Evolutionary conservation across 768 basidiomycete species (phyloP), one percentile per base, ranked within the genome.

Genomic region (Mycena capillaripes): DNA sequence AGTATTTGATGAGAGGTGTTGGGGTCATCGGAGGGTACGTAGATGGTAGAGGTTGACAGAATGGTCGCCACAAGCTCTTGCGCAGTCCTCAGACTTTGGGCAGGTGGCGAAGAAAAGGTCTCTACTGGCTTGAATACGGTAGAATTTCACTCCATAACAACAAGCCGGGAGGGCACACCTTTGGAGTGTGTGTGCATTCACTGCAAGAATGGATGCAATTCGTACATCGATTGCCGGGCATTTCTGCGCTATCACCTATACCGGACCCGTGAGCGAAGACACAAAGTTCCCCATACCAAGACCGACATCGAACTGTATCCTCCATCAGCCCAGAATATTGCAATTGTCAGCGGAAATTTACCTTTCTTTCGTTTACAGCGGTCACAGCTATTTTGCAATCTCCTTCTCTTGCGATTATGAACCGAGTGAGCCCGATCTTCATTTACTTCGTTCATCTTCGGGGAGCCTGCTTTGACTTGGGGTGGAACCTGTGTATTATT

Each of bases 121-220:
- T 12, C 48, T 14, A 11, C 23, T 25, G 10, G 10, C 48, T 50
- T 12, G 2, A 23, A n/a, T n/a, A 23, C 46, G 27, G 19, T 55
- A 32, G 27, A 29, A 16, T 29, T 53, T 53, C 34, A 12, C 12
- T 29, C 27, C 2, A 27, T 7, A 11, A 36, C 21, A 23, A 0
- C 4, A 56, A 56, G 19, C 4, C 6, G 7, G 3, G 16, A 3
- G 2, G 38, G 76, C 76, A 74, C 74, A 90, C 90, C 82, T 90
- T 89, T 19, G 86, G 87, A 66, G 86, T 84, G 76, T 92, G 91
- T 4, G 86, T 89, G 77, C 91, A 92, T 58, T 87, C 83, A 4
- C 83, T 79, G 30, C 81, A 80, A 36, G 83, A 84, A 1, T 81
- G 74, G 1, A 84, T 81, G 73, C 91, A 92, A 73, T 91, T 91